Evolutionary conservation across 805 yeast genomes (phyloP).

Genomic region (Brettanomyces custersianus): DNA sequence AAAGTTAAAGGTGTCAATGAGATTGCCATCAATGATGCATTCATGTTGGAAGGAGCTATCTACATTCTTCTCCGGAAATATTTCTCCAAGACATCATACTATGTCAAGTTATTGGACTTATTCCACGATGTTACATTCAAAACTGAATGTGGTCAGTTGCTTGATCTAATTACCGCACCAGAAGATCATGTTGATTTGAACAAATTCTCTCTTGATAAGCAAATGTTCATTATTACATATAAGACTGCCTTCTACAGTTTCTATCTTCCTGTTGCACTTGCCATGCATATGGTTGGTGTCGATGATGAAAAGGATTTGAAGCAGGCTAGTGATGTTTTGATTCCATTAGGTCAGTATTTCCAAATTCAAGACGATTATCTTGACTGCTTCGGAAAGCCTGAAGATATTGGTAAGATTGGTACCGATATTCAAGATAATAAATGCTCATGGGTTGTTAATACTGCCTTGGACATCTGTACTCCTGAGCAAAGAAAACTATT

Average conservation of each 20-base stretch:
- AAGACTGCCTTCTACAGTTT: slow-evolving; percentile 97
- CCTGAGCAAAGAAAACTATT: slow-evolving; percentile 76
- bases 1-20: slow-evolving; percentile 69
- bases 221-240: slow-evolving; percentile 89
- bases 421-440: slow-evolving; percentile 98
- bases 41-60: slow-evolving; percentile 93
- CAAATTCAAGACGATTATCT: slow-evolving; percentile 97
- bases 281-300: slow-evolving; percentile 88
- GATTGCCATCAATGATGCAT: slow-evolving; percentile 94
- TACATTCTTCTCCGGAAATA: slow-evolving; percentile 83
- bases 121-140: slow-evolving; percentile 97
- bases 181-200: slow-evolving; percentile 86
- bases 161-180: slow-evolving; percentile 95
- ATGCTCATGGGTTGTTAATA: slow-evolving; percentile 96
- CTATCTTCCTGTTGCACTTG: slow-evolving; percentile 94
- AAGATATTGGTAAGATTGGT: slow-evolving; percentile 96
- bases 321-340: slow-evolving; percentile 79
- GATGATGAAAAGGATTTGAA: slow-evolving; percentile 62
- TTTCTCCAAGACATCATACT: slow-evolving; percentile 73
- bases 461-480: slow-evolving; percentile 71
- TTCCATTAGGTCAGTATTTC: slow-evolving; percentile 96
- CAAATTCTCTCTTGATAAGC: slow-evolving; percentile 82
- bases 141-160: slow-evolving; percentile 93
- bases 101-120: slow-evolving; percentile 82
- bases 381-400: slow-evolving; percentile 96